Evolutionary conservation across 2,329 filamentous ascomycete genomes (phyloP).

Genomic region (Fusarium aywerte): DNA sequence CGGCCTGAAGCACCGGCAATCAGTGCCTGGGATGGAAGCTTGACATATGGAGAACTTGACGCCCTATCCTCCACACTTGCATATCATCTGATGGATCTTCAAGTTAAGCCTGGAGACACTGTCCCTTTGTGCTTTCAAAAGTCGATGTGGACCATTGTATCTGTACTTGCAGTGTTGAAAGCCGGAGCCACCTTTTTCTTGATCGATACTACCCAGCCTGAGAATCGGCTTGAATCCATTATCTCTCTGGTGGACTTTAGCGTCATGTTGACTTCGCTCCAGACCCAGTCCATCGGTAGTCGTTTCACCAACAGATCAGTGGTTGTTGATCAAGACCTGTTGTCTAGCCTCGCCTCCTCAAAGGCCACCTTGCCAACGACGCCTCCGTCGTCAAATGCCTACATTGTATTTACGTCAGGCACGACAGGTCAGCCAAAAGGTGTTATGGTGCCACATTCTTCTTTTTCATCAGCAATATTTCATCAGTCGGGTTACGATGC

Average conservation of each 20-base stretch:
- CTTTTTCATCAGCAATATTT: neutral
- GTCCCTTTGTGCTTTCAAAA: neutral
- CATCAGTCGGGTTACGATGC: neutral
- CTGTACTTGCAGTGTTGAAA: neutral
- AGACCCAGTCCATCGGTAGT: no score
- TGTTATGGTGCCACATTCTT: neutral
- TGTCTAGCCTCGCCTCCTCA: no score
- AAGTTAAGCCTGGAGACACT: neutral
- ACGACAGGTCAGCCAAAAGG: constrained; percentile 1
- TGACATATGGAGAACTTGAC: constrained; percentile 36
- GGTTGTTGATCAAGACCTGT: no score
- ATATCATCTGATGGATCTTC: neutral
- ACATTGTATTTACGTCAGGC: neutral
- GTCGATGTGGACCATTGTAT: neutral
- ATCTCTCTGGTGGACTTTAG: no score
- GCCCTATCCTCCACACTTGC: neutral
- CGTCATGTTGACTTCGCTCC: no score
- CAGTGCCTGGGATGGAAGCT: constrained; percentile 29
- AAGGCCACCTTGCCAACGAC: no score
- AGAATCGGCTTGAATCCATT: no score
- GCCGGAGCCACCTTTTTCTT: no score
- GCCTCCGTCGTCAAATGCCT: no score
- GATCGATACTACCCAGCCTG: no score
- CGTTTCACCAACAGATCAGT: no score
- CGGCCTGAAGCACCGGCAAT: no score